Base-by-base conservation (phyloP, 2,329 filamentous ascomycete species). In the Zasmidium cellare region DNA sequence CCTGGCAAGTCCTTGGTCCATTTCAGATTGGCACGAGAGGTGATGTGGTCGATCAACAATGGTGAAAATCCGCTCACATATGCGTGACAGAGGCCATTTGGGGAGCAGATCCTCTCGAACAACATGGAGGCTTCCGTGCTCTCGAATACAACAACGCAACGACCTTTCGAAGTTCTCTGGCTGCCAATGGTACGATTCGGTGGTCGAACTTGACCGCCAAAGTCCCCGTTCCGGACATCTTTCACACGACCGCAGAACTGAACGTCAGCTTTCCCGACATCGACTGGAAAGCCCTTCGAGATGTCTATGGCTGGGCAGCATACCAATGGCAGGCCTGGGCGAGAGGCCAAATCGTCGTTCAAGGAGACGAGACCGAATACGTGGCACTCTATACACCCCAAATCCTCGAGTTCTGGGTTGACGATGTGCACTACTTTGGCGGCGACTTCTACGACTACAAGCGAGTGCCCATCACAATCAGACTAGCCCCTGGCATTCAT, bases 21-120 rank as follows among this genome's bases (percentile, higher is more conserved):
- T 86, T 85, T 64, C 79, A 81, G 61, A 79, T 82, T 56, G 84
- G 84, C 59, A 86, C 82, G 55, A 75, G 83, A 80, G 82, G 82
- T 41, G 35, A 41, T 16, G n/a, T n/a, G 28, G 28, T 14, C 28
- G 28, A 41, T 18, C 12, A 6, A 3, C 6, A 6, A 16, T 41
- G 16, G n/a, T 18, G 11, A 18, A 41, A 41, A 3, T n/a, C 35
- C 16, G 35, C 35, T 41, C 35, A 41, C 35, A 5, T 53, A 62
- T 53, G 14, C 46, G 50, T 24, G 23, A 45, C 51, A 84, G 83
- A 85, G 72, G 80, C 80, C 20, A 73, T 80, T 23, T 86, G 83
- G 83, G 82, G 82, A 41, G 78, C 82, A 28, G 83, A 86, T 72
- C 83, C 83, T 38, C 72, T 85, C 44, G 82, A 84, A 62, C 71